A percentile compares a stretch with the other conserved stretches of the same genome.
Conservation (phyloP, 2,329 filamentous ascomycete species). For the Talaromyces sp. region DNA sequence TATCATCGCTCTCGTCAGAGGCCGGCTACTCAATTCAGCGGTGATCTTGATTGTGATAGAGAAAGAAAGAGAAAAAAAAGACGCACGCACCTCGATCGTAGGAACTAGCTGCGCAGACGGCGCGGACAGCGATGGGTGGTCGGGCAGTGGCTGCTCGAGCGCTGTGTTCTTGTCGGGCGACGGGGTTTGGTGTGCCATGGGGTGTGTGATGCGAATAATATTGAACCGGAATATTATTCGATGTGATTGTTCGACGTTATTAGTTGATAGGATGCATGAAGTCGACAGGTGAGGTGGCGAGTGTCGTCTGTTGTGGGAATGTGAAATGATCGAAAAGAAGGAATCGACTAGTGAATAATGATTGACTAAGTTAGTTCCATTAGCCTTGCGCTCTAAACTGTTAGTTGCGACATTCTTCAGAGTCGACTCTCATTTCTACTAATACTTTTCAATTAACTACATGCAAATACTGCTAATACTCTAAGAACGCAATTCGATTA, state of each 20-base stretch:
- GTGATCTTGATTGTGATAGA: no score
- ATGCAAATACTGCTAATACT: no score
- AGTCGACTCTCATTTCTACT: no score
- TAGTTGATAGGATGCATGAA: no score
- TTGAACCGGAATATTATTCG: background rate
- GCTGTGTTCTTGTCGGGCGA: background rate
- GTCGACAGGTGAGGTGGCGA: no score
- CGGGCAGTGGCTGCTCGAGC: background rate
- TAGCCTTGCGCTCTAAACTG: no score
- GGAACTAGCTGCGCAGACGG: background rate
- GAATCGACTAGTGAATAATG: background rate
- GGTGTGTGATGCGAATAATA: background rate
- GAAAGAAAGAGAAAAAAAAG: background rate
- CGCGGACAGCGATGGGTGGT: background rate
- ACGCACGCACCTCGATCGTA: background rate
- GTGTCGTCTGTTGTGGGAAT: no score
- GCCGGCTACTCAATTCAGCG: background rate
- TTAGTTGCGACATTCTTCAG: no score
- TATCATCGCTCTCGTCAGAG: constrained; percentile 1
- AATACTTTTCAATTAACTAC: no score
- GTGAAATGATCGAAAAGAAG: background rate
- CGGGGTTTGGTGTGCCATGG: background rate
- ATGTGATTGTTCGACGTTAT: no score
- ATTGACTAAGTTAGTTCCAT: background rate
- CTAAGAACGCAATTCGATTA: no score